Base-by-base conservation (phyloP, 495 filamentous ascomycete species). In the Pyrenula aspistea region DNA sequence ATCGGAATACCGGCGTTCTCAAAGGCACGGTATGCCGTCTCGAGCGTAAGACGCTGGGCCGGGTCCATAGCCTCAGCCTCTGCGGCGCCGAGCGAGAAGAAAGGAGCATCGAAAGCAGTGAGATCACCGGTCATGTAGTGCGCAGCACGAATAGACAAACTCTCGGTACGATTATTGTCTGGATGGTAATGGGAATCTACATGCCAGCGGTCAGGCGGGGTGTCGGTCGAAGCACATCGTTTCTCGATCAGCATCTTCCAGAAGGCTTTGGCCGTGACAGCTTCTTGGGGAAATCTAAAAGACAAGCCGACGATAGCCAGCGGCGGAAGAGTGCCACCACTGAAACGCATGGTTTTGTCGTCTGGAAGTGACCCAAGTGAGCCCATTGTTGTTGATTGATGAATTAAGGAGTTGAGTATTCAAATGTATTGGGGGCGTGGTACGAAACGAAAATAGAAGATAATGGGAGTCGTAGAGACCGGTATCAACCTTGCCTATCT, bases 271-370 rank as follows among this genome's bases (percentile, higher is more conserved):
- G 76, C 67, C 15, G 67, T 75, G 8, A 68, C 65, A 22, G 78
- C 78, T 54, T 72, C 76, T 19, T 72, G 73, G 1, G 78, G 77
- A 55, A 80, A 72, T 36, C 72, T 67, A 58, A 72, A 78, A 12
- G 73, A 67, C 65, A 79, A 69, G 48, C 78, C 78, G 12, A 81
- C 70, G 51, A 81, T 71, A 36, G 77, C 78, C 36, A 80, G 72
- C 23, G 77, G 77, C n/a, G n/a, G n/a, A n/a, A n/a, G n/a, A n/a
- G n/a, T n/a, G n/a, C n/a, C n/a, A n/a, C n/a, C n/a, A n/a, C n/a
- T n/a, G n/a, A n/a, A n/a, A n/a, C n/a, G n/a, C n/a, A n/a, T n/a
- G n/a, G n/a, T n/a, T n/a, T n/a, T n/a, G n/a, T n/a, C n/a, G n/a
- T n/a, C n/a, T n/a, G n/a, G n/a, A n/a, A n/a, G n/a, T n/a, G n/a